Evolutionary conservation across 495 filamentous ascomycete genomes (phyloP).

Genomic region (Podospora comata): DNA sequence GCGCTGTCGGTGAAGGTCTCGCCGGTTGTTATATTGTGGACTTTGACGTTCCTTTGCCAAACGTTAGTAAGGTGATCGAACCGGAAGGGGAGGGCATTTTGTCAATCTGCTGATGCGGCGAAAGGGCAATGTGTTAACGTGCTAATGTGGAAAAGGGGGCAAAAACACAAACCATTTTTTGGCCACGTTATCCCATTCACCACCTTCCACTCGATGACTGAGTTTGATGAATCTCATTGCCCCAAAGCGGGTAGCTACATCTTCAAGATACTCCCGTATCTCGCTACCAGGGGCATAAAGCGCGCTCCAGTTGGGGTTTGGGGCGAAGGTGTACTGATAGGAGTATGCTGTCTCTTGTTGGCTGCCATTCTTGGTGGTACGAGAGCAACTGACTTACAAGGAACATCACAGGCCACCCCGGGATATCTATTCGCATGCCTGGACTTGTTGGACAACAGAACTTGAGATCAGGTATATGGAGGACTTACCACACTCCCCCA

Average conservation of each 20-base stretch:
- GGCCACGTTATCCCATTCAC: conserved; percentile 52
- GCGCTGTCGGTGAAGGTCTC: conserved; percentile 40
- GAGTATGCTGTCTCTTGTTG: conserved; percentile 35
- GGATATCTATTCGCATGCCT: conserved; percentile 47
- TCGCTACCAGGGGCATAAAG: conserved; percentile 64
- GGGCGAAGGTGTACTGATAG: conserved; percentile 67
- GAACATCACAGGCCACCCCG: conserved; percentile 40
- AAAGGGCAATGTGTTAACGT: not conserved
- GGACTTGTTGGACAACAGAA: not conserved
- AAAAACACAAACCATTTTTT: conserved; percentile 59
- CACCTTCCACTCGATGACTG: conserved; percentile 36
- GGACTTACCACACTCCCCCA: conserved; percentile 42
- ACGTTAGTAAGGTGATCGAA: not conserved
- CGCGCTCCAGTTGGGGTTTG: conserved; percentile 60
- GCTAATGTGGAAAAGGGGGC: too few relatives aligned
- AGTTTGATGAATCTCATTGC: conserved; percentile 49
- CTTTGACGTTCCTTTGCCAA: conserved; percentile 28
- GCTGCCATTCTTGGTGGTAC: not conserved
- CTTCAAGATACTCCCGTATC: conserved; percentile 57
- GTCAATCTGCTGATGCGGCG: not conserved
- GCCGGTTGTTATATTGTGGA: conserved; percentile 33
- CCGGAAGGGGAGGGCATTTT: too few relatives aligned
- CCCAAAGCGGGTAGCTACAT: conserved; percentile 57
- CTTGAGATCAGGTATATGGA: not conserved
- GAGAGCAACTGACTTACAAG: conserved; percentile 25